phyloP scores from a whole-genome alignment of 1,139 yeast genomes.

The Blastobotrys serpentis region DNA sequence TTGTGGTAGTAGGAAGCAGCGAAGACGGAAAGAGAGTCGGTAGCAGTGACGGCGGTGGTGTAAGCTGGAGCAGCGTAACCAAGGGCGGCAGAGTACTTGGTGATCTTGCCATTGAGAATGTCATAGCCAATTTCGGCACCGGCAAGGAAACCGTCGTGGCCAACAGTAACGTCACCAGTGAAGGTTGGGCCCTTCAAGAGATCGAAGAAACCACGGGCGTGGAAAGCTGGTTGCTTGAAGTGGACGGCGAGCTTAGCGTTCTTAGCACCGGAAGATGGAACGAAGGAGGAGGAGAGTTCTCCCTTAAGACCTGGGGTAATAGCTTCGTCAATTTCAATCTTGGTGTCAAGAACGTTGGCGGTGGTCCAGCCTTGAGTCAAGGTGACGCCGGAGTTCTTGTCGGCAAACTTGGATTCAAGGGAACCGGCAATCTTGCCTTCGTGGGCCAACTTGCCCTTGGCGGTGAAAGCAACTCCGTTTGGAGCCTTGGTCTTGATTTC shows the following conservation, averaged over 20 bases:
- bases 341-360: constrained; percentile 87
- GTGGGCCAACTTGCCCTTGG: constrained; percentile 83
- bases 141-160: constrained; percentile 94
- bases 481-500: constrained; percentile 94
- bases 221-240: constrained; percentile 90
- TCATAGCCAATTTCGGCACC: constrained; percentile 98
- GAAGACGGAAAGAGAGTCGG: constrained; percentile 86
- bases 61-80: constrained; percentile 90
- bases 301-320: constrained; percentile 95
- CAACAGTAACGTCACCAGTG: constrained; percentile 91
- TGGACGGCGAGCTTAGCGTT: constrained; percentile 87
- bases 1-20: constrained; percentile 97
- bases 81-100: constrained; percentile 90
- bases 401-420: constrained; percentile 89
- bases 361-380: constrained; percentile 98
- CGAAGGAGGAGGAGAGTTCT: constrained; percentile 82
- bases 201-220: constrained; percentile 94
- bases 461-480: constrained; percentile 93
- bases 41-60: constrained; percentile 84
- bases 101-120: constrained; percentile 85
- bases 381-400: constrained; percentile 90
- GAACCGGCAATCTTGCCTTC: constrained; percentile 84
- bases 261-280: constrained; percentile 80
- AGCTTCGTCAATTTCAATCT: constrained; percentile 87
- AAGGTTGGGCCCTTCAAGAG: constrained; percentile 93